These are phyloP conservation scores for Dillenia turbinata DNA, from an alignment of 164 flowering plant species.

Conservation along the genomic window DNA sequence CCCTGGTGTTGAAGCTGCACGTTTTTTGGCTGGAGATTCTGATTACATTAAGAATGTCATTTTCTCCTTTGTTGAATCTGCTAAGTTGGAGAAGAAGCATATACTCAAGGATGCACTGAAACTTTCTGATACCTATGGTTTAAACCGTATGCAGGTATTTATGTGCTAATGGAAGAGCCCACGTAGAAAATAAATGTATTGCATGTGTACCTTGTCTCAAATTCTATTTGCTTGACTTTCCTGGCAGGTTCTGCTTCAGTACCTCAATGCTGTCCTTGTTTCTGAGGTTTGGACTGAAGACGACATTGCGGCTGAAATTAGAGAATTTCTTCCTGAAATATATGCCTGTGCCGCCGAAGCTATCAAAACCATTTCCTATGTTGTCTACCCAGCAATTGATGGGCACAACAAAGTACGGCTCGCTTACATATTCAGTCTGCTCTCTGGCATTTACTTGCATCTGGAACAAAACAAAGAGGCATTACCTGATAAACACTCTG, in stretches of 20 bases:
- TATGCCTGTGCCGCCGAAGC: conserved; percentile 41
- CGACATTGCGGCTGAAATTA: conserved; percentile 63
- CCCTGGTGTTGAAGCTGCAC: conserved; percentile 82
- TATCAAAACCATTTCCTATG: conserved; percentile 38
- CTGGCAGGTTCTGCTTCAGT: conserved; percentile 64
- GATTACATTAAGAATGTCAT: conserved; percentile 58
- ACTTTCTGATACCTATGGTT: conserved; percentile 62
- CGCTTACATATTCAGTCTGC: conserved; percentile 59
- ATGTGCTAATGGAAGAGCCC: neutral
- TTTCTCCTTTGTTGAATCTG: conserved; percentile 57
- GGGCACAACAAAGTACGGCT: conserved; percentile 81
- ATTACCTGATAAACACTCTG: conserved; percentile 11
- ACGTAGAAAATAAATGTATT: neutral
- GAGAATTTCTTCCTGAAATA: conserved; percentile 45
- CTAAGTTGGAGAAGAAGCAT: conserved; percentile 65
- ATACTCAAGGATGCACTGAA: conserved; percentile 58
- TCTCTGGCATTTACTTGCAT: conserved; percentile 64
- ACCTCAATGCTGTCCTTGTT: conserved; percentile 52
- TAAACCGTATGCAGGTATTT: conserved; percentile 61
- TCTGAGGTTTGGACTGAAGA: conserved; percentile 84
- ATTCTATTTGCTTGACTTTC: neutral
- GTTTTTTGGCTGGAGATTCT: conserved; percentile 75
- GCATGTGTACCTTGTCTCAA: neutral
- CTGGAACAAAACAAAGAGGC: conserved; percentile 32
- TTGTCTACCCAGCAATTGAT: conserved; percentile 72